Evolutionary conservation across 2,329 filamentous ascomycete genomes (phyloP).

Genomic region (Rachicladosporium sp.): DNA sequence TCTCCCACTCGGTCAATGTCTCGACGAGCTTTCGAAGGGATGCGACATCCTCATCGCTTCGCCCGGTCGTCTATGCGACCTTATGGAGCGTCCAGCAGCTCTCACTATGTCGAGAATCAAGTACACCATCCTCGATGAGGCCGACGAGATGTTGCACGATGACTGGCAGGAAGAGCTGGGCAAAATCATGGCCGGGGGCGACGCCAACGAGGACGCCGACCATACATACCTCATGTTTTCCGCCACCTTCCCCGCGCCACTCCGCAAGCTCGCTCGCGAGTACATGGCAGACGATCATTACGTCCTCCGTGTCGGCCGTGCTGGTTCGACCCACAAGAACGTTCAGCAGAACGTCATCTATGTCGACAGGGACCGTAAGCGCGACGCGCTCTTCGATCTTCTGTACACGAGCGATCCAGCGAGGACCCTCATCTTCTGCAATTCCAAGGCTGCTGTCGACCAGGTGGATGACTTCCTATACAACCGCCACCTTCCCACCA

Average conservation of each 20-base stretch:
- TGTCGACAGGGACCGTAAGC: slow-evolving; percentile 55
- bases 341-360: slow-evolving; percentile 66
- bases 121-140: slow-evolving; percentile 76
- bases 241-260: slow-evolving; percentile 76
- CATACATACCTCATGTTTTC: slow-evolving; percentile 75
- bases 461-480: slow-evolving; percentile 78
- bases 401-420: slow-evolving; percentile 57
- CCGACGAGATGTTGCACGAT: slow-evolving; percentile 71
- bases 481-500: slow-evolving; percentile 66
- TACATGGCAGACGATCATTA: slow-evolving; percentile 64
- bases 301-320: slow-evolving; percentile 74
- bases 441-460: slow-evolving; percentile 66
- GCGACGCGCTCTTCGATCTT: slow-evolving; percentile 57
- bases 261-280: slow-evolving; percentile 63
- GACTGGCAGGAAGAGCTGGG: slow-evolving; percentile 70
- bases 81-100: slow-evolving; percentile 59
- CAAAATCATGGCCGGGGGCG: slow-evolving; percentile 64
- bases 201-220: slow-evolving; percentile 65
- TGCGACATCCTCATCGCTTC: slow-evolving; percentile 85
- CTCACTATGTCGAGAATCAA: slow-evolving; percentile 65
- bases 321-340: slow-evolving; percentile 64
- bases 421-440: slow-evolving; percentile 83
- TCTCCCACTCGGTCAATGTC: slow-evolving; percentile 56
- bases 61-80: slow-evolving; percentile 73
- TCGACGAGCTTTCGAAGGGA: slow-evolving; percentile 62